Base-by-base conservation (phyloP, 2,329 filamentous ascomycete species). In the Botrytis aclada region DNA sequence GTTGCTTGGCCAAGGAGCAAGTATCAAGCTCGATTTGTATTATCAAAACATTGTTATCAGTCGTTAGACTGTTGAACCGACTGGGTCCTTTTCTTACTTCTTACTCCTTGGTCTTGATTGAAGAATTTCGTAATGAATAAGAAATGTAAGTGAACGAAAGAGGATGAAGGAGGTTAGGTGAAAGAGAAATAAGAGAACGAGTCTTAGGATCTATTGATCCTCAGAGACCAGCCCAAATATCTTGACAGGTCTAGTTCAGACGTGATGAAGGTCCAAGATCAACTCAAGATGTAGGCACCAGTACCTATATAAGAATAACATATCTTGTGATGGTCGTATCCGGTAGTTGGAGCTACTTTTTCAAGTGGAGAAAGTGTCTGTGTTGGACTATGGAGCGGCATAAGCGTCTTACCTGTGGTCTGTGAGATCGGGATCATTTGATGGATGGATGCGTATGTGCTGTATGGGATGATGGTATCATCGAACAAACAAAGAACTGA, bases 131-230 rank as follows among this genome's bases (percentile, higher is more conserved):
- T 79, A 37, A 82, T 79, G 72, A 77, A 78, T n/a, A 78, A 77
- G 10, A 81, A 73, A 78, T 69, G 80, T 80, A 34, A 76, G 79
- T 45, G 73, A 75, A 70, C 51, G 70, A 75, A 61, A 70, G 58
- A 87, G 86, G 75, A 77, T 81, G 45, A 76, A 76, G 74, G 78
- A 65, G 77, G 75, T 58, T 74, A 72, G 39, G 62, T 69, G 45
- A 87, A 86, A 76, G 78, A 81, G 43, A 79, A 80, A 10, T 76
- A 80, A 71, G 80, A 80, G 86, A 87, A 43, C 87, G 87, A 90
- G 90, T 89, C 86, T 91, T 78, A 86, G 45, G 45, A 66, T 66
- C 62, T 60, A 72, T 56, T 39, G 47, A 72, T 60, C 62, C 45
- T 67, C 45, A 37, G 61, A 72, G 62, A 72, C 54, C 70, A 72